These are phyloP conservation scores for Clonostachys chloroleuca DNA, from an alignment of 2,329 filamentous ascomycete species.

Conservation along the genomic window DNA sequence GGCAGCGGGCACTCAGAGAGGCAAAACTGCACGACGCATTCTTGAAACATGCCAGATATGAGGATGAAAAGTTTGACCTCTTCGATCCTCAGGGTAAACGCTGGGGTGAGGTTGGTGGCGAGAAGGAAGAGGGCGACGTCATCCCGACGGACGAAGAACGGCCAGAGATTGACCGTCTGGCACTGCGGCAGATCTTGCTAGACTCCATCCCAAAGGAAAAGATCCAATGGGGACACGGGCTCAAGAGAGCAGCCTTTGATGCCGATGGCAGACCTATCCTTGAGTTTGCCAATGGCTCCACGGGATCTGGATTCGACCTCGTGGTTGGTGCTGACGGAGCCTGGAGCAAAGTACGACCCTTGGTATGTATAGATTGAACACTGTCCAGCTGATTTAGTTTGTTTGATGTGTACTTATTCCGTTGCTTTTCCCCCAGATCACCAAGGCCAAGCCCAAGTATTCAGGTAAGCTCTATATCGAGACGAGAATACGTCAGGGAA, in stretches of 20 bases:
- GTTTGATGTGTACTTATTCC: too few relatives aligned
- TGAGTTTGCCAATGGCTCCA: neutral
- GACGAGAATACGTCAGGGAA: conserved; percentile 15
- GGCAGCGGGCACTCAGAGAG: conserved; percentile 35
- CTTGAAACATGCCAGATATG: neutral
- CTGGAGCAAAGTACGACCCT: conserved; percentile 20
- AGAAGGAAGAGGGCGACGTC: conserved; percentile 6
- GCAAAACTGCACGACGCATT: conserved; percentile 36
- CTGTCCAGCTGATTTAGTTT: too few relatives aligned
- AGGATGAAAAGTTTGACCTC: conserved; percentile 15
- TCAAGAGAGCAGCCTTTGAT: neutral
- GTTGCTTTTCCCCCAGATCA: conserved; percentile 9
- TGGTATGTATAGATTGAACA: conserved; percentile 4
- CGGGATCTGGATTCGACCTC: neutral
- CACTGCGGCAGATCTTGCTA: conserved; percentile 25
- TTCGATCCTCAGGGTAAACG: conserved; percentile 36
- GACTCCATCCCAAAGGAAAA: conserved; percentile 16
- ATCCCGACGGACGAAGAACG: conserved; percentile 5
- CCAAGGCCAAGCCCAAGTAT: conserved; percentile 26
- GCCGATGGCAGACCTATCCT: neutral
- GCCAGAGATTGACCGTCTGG: conserved; percentile 31
- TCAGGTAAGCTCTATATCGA: conserved; percentile 30
- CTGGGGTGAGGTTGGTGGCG: conserved; percentile 12
- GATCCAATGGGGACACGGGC: conserved; percentile 14
- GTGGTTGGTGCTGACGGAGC: conserved; percentile 5